Base-by-base conservation (phyloP, 2,329 filamentous ascomycete genomes). In the Arachnomyces sp. region DNA sequence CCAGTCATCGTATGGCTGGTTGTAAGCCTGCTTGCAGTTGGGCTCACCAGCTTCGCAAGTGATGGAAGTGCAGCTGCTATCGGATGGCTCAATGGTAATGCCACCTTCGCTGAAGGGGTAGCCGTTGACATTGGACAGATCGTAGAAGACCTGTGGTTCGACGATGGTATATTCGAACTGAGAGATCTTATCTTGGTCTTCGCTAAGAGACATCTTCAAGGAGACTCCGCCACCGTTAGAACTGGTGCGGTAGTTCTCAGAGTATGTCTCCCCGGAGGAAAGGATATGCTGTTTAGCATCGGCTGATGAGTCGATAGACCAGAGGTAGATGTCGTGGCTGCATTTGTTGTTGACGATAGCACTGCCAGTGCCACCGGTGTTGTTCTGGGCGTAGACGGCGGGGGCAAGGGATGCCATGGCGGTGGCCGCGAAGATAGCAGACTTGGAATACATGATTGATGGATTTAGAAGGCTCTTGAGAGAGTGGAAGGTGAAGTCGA, bases 111-210 rank as follows among this genome's bases (percentile, higher is more conserved):
- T 53, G 52, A 65, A 65, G 36, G 53, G 46, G 33, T 61, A 58
- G 44, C 49, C 44, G 48, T 65, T 47, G 44, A 65, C 61, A 50
- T 55, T 61, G 40, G 61, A 65, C n/a, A 64, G 49, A 44, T 65
- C 62, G 57, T 60, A 65, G 55, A 48, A 63, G 48, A 65, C 55
- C 18, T 52, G 60, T 31, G 29, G 31, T n/a, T 44, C 21, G 4
- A 57, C 54, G 30, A 54, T 42, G 42, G 61, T 65, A 53, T 65
- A 65, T 50, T 65, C 61, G 48, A 63, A 66, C 56, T 67, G 64
- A n/a, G 66, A 60, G 34, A 67, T 56, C 15, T 64, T 54, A 40
- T 44, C 30, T 45, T 61, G 57, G 37, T 48, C 43, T 14, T 52
- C 47, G 14, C 46, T 42, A 44, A 56, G 54, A 43, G 63, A 52